Evolutionary conservation across 2,329 filamentous ascomycete genomes (phyloP), one percentile per base, ranked within the genome.

Genomic region (Plenodomus biglobosus): DNA sequence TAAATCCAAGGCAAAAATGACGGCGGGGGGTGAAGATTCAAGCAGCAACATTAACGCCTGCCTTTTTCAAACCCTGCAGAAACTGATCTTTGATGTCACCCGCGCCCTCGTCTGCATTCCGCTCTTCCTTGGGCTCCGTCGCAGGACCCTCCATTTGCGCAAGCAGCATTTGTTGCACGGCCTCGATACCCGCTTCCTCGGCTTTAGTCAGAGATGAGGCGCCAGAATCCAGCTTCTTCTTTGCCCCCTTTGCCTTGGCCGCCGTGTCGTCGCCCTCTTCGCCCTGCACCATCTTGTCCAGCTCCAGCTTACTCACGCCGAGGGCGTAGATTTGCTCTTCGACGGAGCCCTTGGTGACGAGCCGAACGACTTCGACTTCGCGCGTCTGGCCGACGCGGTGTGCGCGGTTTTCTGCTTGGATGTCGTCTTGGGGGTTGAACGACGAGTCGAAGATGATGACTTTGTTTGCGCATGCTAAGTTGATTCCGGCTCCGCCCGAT

Each of bases 341-440:
- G 21, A 99, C 89, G 0, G 92, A 95, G 47, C 81, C 83, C 47
- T 80, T 81, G 0, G 88, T 88, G 44, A 99, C 87, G 1, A 99
- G 80, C 22, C 91, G 80, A 35, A 96, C 85, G 35, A 99, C 88
- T 68, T 99, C 92, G 1, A 99, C 94, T 30, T 92, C 87, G 15
- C 89, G 80, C 22, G 83, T 92, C 76, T 99, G 94, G 0, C 94
- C 94, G 8, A 99, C 89, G 13, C 94, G 87, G 73, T 99, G 94
- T 0, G 94, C 94, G 16, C 94, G 86, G 70, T 99, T 97, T 77
- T 97, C 94, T 0, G 94, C 94, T 71, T 99, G 94, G n/a, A 96
- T 85, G 67, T 99, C 94, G 60, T 97, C 92, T 68, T 99, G 94
- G 0, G 94, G 94, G 62, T 99, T 99, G 75, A 96, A 96, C n/a